Conservation (phyloP, 345 rosid genomes). For the Sonneratia alba region DNA sequence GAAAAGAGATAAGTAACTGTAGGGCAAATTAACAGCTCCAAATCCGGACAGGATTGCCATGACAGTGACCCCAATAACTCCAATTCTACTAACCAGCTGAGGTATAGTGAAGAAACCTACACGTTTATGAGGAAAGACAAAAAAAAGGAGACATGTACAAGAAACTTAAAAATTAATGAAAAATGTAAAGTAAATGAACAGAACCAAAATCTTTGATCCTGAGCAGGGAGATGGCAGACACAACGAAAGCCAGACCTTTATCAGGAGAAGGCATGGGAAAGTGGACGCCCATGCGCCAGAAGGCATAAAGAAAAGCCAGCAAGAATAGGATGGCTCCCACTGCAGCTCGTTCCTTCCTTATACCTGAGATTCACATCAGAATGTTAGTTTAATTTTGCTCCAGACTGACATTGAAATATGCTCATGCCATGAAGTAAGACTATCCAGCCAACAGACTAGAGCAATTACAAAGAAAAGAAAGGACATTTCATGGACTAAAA, state of each 20-base stretch:
- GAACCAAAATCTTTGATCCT: too few relatives aligned
- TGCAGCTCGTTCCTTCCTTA: constrained; percentile 87
- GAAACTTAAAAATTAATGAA: not conserved
- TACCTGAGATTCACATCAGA: constrained; percentile 37
- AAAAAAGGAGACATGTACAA: not conserved
- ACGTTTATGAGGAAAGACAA: constrained; percentile 10
- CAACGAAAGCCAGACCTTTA: constrained; percentile 42
- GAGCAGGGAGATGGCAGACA: not conserved
- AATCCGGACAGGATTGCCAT: constrained; percentile 97
- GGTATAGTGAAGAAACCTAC: constrained; percentile 91
- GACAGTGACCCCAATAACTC: constrained; percentile 94
- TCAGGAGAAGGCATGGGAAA: constrained; percentile 96
- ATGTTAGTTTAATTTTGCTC: not conserved
- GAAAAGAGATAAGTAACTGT: constrained; percentile 94
- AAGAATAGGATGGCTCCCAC: constrained; percentile 82
- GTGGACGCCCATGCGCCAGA: constrained; percentile 99
- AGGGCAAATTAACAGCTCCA: constrained; percentile 96
- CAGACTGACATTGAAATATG: not conserved
- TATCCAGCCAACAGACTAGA: not conserved
- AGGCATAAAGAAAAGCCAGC: constrained; percentile 80
- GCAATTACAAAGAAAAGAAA: not conserved
- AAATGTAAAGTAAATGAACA: not conserved
- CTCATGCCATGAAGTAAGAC: not conserved
- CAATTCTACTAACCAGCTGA: constrained; percentile 94
- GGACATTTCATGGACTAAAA: constrained; percentile 6